Evolutionary conservation across 2,329 filamentous ascomycete genomes (phyloP).

Genomic region (Fusarium sp.): DNA sequence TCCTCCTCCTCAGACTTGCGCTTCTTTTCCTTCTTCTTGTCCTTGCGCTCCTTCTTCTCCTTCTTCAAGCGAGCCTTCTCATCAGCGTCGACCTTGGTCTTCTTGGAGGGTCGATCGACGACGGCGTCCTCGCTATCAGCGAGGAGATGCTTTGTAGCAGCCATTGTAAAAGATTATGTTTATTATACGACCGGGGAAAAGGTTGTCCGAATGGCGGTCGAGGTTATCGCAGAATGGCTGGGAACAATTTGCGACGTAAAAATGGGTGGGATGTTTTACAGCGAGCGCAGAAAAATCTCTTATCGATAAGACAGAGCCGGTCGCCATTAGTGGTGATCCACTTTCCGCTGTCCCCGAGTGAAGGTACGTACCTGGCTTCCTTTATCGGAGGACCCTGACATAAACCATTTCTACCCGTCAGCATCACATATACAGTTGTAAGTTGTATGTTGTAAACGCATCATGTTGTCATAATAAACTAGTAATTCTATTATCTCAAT

Average conservation of each 20-base stretch:
- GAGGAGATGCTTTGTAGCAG: constrained; percentile 58
- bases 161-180: constrained; percentile 49
- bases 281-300: constrained; percentile 45
- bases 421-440: neutral
- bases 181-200: neutral
- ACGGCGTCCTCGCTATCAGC: constrained; percentile 53
- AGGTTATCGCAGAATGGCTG: constrained; percentile 38
- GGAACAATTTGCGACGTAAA: constrained; percentile 37
- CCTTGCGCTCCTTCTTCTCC: constrained; percentile 58
- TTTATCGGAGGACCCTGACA: constrained; percentile 9
- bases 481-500: neutral
- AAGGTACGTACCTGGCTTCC: constrained; percentile 26
- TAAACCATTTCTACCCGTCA: neutral
- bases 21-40: constrained; percentile 59
- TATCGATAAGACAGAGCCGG: constrained; percentile 51
- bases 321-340: constrained; percentile 17
- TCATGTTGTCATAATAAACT: neutral
- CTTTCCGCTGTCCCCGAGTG: constrained; percentile 6
- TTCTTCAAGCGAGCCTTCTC: constrained; percentile 56
- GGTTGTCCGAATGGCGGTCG: constrained; percentile 27
- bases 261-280: constrained; percentile 43
- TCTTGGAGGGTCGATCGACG: constrained; percentile 55
- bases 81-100: constrained; percentile 55
- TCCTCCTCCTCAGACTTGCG: constrained; percentile 48
- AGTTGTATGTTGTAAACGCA: neutral